Percentiles rank a stretch among this genome's conserved stretches.
phyloP scores from a whole-genome alignment of 2,329 filamentous ascomycete genomes.

The Stachybotrys chlorohalonatus region DNA sequence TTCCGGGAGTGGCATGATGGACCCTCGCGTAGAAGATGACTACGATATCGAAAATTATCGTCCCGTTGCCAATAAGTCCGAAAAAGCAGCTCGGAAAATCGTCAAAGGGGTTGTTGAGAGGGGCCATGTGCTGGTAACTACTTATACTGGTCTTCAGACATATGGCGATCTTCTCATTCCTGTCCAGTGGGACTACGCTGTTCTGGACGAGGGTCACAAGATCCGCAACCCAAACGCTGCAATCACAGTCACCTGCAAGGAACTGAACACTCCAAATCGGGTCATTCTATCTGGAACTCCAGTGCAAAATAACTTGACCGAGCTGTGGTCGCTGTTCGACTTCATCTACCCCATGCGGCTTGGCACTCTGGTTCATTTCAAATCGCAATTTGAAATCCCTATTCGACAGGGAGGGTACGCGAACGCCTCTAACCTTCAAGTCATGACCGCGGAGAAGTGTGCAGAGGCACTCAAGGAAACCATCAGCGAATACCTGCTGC shows the following conservation, averaged over 20 bases:
- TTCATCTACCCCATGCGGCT: conserved; percentile 96
- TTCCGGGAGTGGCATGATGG: conserved; percentile 93
- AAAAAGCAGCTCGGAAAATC: conserved; percentile 64
- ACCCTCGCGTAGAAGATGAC: conserved; percentile 55
- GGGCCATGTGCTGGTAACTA: conserved; percentile 90
- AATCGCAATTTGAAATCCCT: conserved; percentile 85
- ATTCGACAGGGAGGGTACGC: conserved; percentile 92
- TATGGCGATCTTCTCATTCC: conserved; percentile 77
- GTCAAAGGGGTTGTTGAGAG: conserved; percentile 73
- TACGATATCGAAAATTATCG: conserved; percentile 36
- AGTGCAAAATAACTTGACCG: conserved; percentile 92
- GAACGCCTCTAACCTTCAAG: conserved; percentile 87
- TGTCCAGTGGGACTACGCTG: conserved; percentile 84
- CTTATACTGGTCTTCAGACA: conserved; percentile 90
- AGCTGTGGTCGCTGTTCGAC: conserved; percentile 95
- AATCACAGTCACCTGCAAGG: conserved; percentile 92
- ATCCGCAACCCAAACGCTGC: conserved; percentile 94
- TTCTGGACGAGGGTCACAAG: conserved; percentile 95
- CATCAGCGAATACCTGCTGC: conserved; percentile 86
- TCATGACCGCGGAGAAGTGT: conserved; percentile 89
- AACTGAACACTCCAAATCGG: conserved; percentile 80
- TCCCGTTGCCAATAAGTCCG: conserved; percentile 21
- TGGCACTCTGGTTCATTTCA: conserved; percentile 84
- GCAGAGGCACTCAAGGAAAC: conserved; percentile 89
- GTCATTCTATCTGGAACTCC: conserved; percentile 94